A percentile compares a stretch with the other conserved stretches of the same genome.
Evolutionary conservation across 1,139 yeast species (phyloP).

Genomic region (Hyphopichia fennica): DNA sequence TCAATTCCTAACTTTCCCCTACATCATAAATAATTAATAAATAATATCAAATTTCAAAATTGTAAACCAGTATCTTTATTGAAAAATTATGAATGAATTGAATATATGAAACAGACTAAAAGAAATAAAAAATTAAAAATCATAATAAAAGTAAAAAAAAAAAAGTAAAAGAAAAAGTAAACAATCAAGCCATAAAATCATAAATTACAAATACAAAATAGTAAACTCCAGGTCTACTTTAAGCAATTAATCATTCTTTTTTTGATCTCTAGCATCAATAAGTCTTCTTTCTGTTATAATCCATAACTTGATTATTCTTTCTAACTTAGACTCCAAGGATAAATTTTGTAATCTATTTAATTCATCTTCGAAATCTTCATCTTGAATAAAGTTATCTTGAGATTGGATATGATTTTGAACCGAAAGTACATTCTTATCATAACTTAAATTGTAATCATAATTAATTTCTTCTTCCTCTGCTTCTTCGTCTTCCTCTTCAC

Average conservation of each 20-base stretch:
- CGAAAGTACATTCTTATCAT: constrained; percentile 10
- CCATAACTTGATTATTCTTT: constrained; percentile 59
- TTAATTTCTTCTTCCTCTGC: constrained; percentile 1
- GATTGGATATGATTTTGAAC: constrained; percentile 6
- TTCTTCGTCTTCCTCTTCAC: constrained; percentile 6
- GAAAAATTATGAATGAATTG: too few species aligned
- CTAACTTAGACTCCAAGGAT: constrained; percentile 48
- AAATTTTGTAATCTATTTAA: constrained; percentile 23
- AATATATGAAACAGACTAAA: too few species aligned
- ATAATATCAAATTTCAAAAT: too few species aligned
- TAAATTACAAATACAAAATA: too few species aligned
- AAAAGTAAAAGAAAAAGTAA: too few species aligned
- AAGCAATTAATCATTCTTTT: neutral
- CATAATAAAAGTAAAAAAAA: too few species aligned
- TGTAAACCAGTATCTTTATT: too few species aligned
- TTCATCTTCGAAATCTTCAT: constrained; percentile 27
- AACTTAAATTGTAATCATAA: constrained; percentile 7
- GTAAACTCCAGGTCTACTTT: neutral
- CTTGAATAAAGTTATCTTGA: constrained; percentile 12
- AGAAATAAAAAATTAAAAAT: too few species aligned
- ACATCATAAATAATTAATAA: too few species aligned
- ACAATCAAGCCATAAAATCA: too few species aligned
- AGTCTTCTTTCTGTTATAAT: constrained; percentile 55
- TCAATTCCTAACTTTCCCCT: too few species aligned
- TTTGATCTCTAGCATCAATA: constrained; percentile 1